Base-by-base conservation (phyloP, 2,329 filamentous ascomycete genomes). In the Talaromyces sp. region DNA sequence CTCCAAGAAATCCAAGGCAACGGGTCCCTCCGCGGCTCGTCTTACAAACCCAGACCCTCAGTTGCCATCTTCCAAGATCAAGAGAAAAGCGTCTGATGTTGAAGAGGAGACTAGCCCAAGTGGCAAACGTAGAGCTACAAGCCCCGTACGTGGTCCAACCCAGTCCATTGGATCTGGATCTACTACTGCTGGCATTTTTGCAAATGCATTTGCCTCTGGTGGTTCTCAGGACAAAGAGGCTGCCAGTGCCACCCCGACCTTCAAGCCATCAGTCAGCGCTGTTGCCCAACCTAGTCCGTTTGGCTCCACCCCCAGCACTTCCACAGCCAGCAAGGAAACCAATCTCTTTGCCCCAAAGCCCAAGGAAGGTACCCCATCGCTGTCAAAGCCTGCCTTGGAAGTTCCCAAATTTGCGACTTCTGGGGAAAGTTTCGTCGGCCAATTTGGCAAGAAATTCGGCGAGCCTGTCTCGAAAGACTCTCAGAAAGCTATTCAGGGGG, bases 151-250 rank as follows among this genome's bases (percentile, higher is more conserved):
- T 17, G 50, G 38, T 55, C 31, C 46, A 27, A 55, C 49, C 21
- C 49, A 49, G 19, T 27, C 46, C 19, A 52, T 19, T 51, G 41
- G 14, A 21, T 38, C 21, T 27, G 51, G 50, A n/a, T 72, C 70
- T 14, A 64, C 66, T 4, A 72, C 70, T 10, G 69, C 70, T 11
- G 71, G 59, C 59, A 69, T 72, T 10, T 73, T 72, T 49, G 70
- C 70, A 19, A 66, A 64, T 55, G 66, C 71, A 10, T 71, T 71
- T 21, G 56, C 58, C 19, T 60, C 53, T 56, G 51, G 43, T 24
- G 51, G 31, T 31, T 56, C 53, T 26, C 43, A 60, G n/a, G 58
- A 50, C 17, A 55, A 41, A 11, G 60, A 58, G 10, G 10, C 49
- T 59, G 24, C 10, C 63, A 31, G 63, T 29, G 43, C 58, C 24